These are phyloP conservation scores for Cutaneotrichosporon dermatis DNA, from an alignment of 1,284 basidiomycete species.

Conservation along the genomic window DNA sequence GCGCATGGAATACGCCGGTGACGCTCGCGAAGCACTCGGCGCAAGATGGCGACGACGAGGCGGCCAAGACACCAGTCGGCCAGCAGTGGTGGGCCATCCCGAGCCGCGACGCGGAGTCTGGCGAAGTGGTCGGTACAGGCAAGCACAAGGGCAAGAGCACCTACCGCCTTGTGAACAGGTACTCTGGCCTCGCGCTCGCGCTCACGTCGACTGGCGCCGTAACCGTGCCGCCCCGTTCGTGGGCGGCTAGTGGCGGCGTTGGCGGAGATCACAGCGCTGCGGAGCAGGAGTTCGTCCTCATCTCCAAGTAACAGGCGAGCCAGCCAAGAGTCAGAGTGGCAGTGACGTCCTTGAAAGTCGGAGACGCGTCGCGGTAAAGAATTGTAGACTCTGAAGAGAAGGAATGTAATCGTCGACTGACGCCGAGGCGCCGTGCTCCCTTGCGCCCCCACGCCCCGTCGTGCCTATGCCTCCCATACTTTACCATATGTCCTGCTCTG, in stretches of 20 bases:
- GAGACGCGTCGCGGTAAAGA: too few species aligned
- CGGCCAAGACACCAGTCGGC: neutral
- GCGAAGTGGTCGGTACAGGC: too few species aligned
- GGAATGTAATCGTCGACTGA: too few species aligned
- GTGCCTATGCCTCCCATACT: too few species aligned
- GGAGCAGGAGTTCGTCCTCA: neutral
- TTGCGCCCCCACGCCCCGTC: too few species aligned
- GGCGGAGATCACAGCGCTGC: neutral
- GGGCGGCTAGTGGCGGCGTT: neutral
- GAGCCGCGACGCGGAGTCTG: neutral
- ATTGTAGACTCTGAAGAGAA: too few species aligned
- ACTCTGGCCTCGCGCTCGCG: conserved; percentile 8
- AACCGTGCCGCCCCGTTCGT: conserved; percentile 2
- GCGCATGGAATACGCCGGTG: conserved; percentile 8
- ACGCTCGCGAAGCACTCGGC: neutral
- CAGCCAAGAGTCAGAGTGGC: too few species aligned
- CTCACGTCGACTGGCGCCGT: neutral
- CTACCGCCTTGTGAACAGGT: conserved; percentile 15
- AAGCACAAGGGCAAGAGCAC: neutral
- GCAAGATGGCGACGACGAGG: too few species aligned
- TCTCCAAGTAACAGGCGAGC: neutral
- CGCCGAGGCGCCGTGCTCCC: too few species aligned
- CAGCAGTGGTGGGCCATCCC: conserved; percentile 17
- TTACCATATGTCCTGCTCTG: too few species aligned
- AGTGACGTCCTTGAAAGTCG: too few species aligned